Evolutionary conservation across 106 monocot species (phyloP).

Genomic region (Gastrodia elata): DNA sequence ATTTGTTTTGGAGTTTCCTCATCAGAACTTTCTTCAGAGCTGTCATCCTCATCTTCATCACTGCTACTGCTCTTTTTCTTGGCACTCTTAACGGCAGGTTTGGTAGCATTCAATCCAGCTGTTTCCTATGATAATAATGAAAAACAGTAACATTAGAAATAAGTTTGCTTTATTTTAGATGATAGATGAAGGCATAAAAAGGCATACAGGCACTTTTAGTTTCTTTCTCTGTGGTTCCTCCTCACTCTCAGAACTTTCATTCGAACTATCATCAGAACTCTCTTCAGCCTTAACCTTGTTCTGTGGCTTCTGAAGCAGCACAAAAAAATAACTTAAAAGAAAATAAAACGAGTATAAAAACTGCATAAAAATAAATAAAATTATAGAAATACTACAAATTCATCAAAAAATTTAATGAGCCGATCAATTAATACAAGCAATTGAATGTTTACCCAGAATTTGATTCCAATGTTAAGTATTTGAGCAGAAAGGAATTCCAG

Average conservation of each 20-base stretch:
- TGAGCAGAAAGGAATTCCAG: no score
- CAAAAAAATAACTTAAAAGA: neutral
- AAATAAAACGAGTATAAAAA: neutral
- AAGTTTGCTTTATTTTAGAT: neutral
- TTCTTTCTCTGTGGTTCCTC: constrained; percentile 50
- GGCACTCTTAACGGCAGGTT: constrained; percentile 19
- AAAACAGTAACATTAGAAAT: neutral
- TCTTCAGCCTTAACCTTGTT: constrained; percentile 24
- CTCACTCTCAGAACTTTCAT: constrained; percentile 53
- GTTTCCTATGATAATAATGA: constrained; percentile 2
- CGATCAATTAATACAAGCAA: no score
- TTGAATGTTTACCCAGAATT: no score
- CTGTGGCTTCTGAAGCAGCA: constrained; percentile 1
- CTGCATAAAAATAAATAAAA: no score
- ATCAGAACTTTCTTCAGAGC: constrained; percentile 64
- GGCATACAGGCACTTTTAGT: constrained; percentile 16
- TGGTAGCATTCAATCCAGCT: constrained; percentile 15
- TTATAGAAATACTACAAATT: no score
- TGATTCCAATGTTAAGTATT: no score
- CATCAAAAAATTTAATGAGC: no score
- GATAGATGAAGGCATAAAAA: neutral
- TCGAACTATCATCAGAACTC: constrained; percentile 53
- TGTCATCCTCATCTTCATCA: constrained; percentile 39
- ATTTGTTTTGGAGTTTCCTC: constrained; percentile 32
- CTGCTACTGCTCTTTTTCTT: constrained; percentile 36